Evolutionary conservation across 2,329 filamentous ascomycete species (phyloP), one percentile per base, ranked within the genome.

Genomic region (Nigrograna mackinnonii): DNA sequence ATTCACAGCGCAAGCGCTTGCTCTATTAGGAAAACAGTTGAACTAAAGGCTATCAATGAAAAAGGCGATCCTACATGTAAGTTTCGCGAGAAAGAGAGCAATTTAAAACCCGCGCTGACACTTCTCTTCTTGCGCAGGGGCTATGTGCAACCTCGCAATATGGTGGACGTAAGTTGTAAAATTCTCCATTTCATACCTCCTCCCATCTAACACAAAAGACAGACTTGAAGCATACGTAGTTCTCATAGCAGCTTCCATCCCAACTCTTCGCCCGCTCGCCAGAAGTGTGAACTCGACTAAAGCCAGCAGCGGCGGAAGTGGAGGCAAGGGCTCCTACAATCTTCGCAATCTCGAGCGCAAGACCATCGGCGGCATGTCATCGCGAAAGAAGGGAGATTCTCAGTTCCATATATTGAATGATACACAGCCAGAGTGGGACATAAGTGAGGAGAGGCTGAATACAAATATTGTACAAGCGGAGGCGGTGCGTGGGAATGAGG

Each of bases 31-130:
- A 39, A 39, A 14, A 32, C 37, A 13, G 32, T 39, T 17, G 14
- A 22, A 22, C 18, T 39, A 19, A 30, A 26, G 14, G 22, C 37
- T 18, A 39, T 39, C 6, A 7, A 39, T 22, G 37, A 39, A n/a
- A 39, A 39, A 26, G 37, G 26, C 11, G 37, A 39, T 20, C 37
- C 37, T 5, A 39, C 37, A 5, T 39, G 35, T 37, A 37, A 21
- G 35, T 18, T 31, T 16, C 16, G 24, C 32, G 19, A 14, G n/a
- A n/a, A n/a, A n/a, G n/a, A n/a, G n/a, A n/a, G n/a, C n/a, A n/a
- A n/a, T n/a, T n/a, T n/a, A n/a, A n/a, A n/a, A n/a, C n/a, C n/a
- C n/a, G n/a, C n/a, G n/a, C n/a, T n/a, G n/a, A n/a, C n/a, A n/a
- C n/a, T n/a, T 22, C 17, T 21, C 17, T 37, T 14, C 32, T 14